phyloP scores from a whole-genome alignment of 2,329 filamentous ascomycete species.

The Fusarium decemcellulare region DNA sequence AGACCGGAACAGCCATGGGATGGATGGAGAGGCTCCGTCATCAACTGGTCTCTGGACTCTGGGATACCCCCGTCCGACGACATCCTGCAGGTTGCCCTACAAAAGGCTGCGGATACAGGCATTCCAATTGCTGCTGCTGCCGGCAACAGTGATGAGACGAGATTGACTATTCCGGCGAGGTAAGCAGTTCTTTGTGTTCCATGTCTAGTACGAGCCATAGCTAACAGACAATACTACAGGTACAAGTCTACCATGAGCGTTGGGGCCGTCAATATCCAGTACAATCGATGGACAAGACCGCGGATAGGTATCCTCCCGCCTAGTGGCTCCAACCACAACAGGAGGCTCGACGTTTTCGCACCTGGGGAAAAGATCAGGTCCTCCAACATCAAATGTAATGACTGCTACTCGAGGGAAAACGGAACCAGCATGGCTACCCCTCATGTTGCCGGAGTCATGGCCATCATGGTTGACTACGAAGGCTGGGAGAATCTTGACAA shows the following conservation, averaged over 20 bases:
- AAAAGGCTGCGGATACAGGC: not conserved
- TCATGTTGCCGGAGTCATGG: constrained; percentile 8
- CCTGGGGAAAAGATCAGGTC: not conserved
- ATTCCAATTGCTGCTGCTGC: constrained; percentile 20
- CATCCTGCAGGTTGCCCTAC: not conserved
- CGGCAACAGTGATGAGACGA: not conserved
- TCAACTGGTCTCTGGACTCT: constrained; percentile 11
- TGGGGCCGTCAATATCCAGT: constrained; percentile 5
- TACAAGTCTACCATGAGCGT: not conserved
- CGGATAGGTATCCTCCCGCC: not conserved
- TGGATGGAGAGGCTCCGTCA: constrained; percentile 7
- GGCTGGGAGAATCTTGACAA: not conserved
- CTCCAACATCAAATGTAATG: not conserved
- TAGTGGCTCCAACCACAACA: not conserved
- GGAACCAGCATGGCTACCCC: constrained; percentile 11
- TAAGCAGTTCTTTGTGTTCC: not conserved
- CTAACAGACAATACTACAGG: not conserved
- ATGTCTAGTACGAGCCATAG: too few species aligned
- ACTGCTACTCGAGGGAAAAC: not conserved
- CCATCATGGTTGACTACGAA: constrained; percentile 1
- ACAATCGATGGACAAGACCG: not conserved
- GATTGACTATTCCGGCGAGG: not conserved
- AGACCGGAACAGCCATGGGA: not conserved
- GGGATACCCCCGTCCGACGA: not conserved
- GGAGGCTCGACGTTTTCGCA: not conserved